These are phyloP conservation scores for Turnera subulata DNA, from an alignment of 345 rosid species.

Conservation along the genomic window DNA sequence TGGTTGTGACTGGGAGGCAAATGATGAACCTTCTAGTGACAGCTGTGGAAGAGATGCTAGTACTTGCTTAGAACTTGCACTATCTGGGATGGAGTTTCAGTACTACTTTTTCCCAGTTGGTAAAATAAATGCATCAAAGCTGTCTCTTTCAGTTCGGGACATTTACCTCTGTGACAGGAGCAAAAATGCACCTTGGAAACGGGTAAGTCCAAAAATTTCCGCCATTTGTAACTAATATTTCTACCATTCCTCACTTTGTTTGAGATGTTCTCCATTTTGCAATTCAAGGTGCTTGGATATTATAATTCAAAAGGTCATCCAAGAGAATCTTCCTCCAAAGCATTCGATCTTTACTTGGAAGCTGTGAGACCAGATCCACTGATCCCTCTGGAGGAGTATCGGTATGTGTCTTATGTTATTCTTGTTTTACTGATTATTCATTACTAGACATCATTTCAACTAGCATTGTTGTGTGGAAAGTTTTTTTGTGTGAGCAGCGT, in stretches of 20 bases:
- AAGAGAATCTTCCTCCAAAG: slow-evolving; percentile 76
- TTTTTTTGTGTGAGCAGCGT: not conserved
- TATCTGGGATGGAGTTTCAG: slow-evolving; percentile 58
- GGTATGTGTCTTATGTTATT: slow-evolving; percentile 43
- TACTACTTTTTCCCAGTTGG: slow-evolving; percentile 59
- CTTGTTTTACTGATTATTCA: slow-evolving; percentile 7
- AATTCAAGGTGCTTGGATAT: slow-evolving; percentile 66
- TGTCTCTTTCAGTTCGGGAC: slow-evolving; percentile 63
- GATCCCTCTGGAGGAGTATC: slow-evolving; percentile 88
- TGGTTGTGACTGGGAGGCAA: slow-evolving; percentile 75
- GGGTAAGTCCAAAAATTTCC: slow-evolving; percentile 44
- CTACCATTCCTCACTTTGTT: slow-evolving; percentile 12
- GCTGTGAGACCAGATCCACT: slow-evolving; percentile 87
- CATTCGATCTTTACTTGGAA: slow-evolving; percentile 71
- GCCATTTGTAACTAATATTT: not conserved
- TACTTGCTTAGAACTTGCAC: slow-evolving; percentile 59
- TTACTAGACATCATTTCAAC: not conserved
- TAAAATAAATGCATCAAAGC: slow-evolving; percentile 57
- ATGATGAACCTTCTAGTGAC: slow-evolving; percentile 21
- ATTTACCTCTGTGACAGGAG: slow-evolving; percentile 72
- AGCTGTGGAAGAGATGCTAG: slow-evolving; percentile 50
- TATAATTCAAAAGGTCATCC: slow-evolving; percentile 83
- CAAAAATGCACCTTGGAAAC: slow-evolving; percentile 71
- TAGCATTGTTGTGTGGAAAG: not conserved
- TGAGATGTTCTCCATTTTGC: slow-evolving; percentile 13